Evolutionary conservation across 164 flowering plant genomes (phyloP), one percentile per base, ranked within the genome.

Genomic region (Euptelea pleiosperma): DNA sequence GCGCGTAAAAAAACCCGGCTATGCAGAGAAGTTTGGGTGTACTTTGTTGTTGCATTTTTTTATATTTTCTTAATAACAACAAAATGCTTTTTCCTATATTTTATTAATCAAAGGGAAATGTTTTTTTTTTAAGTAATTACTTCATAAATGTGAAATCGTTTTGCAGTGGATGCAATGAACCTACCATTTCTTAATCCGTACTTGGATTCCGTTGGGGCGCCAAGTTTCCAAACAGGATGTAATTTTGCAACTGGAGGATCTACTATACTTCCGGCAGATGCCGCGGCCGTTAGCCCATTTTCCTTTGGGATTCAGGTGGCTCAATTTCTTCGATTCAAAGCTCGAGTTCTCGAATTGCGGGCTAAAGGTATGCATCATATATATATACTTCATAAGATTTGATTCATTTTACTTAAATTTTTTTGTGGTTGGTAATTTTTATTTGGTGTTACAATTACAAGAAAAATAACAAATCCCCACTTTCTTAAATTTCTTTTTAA

Each of bases 191-290:
- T 90, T 44, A 83, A 85, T 65, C 73, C 95, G 0, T 90, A 90
- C 67, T 60, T 90, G 80, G 97, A 90, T 25, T 75, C 97, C 10
- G 16, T 87, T n/a, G 89, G 82, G 8, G 31, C 70, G 7, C 97
- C 95, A 12, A 76, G 24, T 61, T 90, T 85, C 71, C 66, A 41
- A 45, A 81, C 60, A 57, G 97, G 97, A 2, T 75, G 95, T 71
- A 85, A 90, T 40, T 90, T 87, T 77, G 97, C 97, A 18, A 85
- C 84, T 16, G 93, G 92, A 31, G 97, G 83, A 1, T 78, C 93
- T 0, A 84, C 87, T 15, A 71, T 84, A 15, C 87, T 67, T 44
- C 90, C 89, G 11, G 82, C 97, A 14, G 77, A 79, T 18, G 71
- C 84, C 30, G 48, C 77, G 28, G 69, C 92, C 9, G 62, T 80